phyloP scores from a whole-genome alignment of 495 filamentous ascomycete genomes.

The Penicillium coffeae region DNA sequence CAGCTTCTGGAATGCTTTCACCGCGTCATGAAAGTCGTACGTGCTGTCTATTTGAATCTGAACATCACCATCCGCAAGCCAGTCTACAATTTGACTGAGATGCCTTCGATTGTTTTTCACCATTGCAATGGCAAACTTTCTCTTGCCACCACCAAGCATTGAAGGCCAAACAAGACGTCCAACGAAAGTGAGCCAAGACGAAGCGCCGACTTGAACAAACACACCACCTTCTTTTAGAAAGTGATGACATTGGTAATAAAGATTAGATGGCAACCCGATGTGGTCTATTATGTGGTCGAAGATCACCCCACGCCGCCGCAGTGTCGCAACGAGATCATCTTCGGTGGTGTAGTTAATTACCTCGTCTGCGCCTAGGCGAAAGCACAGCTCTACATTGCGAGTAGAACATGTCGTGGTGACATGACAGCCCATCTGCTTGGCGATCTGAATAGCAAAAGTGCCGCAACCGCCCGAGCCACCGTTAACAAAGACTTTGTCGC shows the following conservation, averaged over 20 bases:
- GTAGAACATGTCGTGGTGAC: constrained; percentile 59
- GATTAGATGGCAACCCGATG: constrained; percentile 43
- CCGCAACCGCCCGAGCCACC: constrained; percentile 63
- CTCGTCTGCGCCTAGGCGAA: constrained; percentile 60
- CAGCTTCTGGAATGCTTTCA: constrained; percentile 61
- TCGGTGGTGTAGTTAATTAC: constrained; percentile 62
- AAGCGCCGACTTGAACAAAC: constrained; percentile 57
- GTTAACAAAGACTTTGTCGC: constrained; percentile 62
- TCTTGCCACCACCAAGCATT: constrained; percentile 62
- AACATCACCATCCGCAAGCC: constrained; percentile 60
- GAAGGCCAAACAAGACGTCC: constrained; percentile 43
- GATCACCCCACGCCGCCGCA: constrained; percentile 47
- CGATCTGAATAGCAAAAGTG: constrained; percentile 60
- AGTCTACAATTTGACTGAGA: constrained; percentile 51
- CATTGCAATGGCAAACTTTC: constrained; percentile 45
- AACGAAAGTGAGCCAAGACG: constrained; percentile 22
- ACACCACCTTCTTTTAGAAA: constrained; percentile 50
- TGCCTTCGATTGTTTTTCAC: constrained; percentile 42
- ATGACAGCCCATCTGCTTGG: constrained; percentile 58
- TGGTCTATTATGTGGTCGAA: constrained; percentile 62
- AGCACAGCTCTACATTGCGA: constrained; percentile 54
- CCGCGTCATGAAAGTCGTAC: constrained; percentile 58
- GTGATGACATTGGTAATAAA: constrained; percentile 54
- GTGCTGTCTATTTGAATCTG: constrained; percentile 57
- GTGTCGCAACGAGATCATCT: constrained; percentile 41